Evolutionary conservation across 208 protist genomes (phyloP), one percentile per base, ranked within the genome.

Genomic region (Crithidia sp.): DNA sequence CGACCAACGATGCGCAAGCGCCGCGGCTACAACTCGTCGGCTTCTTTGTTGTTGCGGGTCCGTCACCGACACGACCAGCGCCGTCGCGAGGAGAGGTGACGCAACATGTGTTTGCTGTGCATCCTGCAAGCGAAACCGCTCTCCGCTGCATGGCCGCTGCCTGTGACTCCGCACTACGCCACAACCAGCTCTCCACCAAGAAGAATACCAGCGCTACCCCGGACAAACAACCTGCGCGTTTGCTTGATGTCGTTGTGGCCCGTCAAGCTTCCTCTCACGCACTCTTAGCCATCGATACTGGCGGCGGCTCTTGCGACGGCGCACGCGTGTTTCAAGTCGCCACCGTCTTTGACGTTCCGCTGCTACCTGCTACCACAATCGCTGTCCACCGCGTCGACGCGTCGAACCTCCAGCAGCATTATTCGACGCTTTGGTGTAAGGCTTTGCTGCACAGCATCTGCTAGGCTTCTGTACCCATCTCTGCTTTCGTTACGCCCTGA

Each of bases 21-120:
- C 61, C 45, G n/a, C 52, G 12, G 43, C 45, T 14, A 44, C 67
- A 63, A 14, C 56, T 72, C 10, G 67, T 28, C 45, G 67, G 67
- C 17, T 72, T 64, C 56, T 72, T 72, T 44, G 12, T 45, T 14
- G 16, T 72, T 28, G 28, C 28, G 28, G 28, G 28, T 28, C 28
- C 28, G 28, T 28, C 28, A 28, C 28, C 28, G 28, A 28, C 28
- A 28, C 28, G 45, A 49, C 45, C 45, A 14, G 9, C 45, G 45
- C 45, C 7, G 7, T 49, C 9, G 45, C 45, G 45, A 49, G 45
- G 9, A 13, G 45, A 49, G 45, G 45, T 13, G 12, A 49, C 12
- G 9, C 45, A 13, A 14, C 0, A 0, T 49, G 9, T 49, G 9
- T 49, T 13, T 13, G 45, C 45, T 49, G 7, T 49, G 45, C 12